phyloP scores from a whole-genome alignment of 176 grass and related monocot species.

The Bonia amplexicaulis region DNA sequence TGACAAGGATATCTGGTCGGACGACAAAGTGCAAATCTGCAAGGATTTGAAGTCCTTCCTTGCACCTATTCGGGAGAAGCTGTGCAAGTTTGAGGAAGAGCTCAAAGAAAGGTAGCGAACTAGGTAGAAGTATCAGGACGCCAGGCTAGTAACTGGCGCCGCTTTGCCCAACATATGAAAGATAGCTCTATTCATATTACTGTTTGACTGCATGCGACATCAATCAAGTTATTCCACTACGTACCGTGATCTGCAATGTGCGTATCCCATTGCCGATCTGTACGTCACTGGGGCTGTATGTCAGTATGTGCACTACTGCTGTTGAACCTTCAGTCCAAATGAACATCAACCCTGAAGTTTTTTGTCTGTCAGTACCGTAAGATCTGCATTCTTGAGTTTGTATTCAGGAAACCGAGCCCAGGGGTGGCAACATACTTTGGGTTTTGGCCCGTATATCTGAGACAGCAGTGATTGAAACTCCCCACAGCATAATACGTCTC shows the following conservation, averaged over 20 bases:
- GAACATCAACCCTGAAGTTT: neutral
- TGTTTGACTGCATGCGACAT: neutral
- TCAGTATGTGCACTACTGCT: too few relatives aligned
- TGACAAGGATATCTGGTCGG: constrained; percentile 35
- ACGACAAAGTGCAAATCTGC: constrained; percentile 40
- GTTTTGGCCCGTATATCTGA: neutral
- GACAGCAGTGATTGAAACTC: neutral
- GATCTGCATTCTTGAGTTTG: neutral
- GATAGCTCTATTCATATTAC: neutral
- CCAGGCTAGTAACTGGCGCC: neutral
- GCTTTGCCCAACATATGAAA: neutral
- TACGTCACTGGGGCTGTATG: neutral
- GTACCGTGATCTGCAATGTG: neutral
- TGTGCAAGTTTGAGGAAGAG: constrained; percentile 55
- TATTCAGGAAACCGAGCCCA: neutral
- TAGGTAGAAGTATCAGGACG: neutral
- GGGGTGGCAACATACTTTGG: neutral
- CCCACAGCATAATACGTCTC: too few relatives aligned
- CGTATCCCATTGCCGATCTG: neutral
- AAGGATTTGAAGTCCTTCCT: constrained; percentile 63
- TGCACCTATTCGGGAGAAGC: constrained; percentile 44
- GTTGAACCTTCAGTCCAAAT: neutral
- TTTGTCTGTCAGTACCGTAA: neutral
- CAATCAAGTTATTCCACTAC: neutral
- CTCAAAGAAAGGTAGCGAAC: constrained; percentile 53